Base-by-base conservation (phyloP, 225 moss, liverwort and hornwort genomes). In the Marchantia polymorpha region DNA sequence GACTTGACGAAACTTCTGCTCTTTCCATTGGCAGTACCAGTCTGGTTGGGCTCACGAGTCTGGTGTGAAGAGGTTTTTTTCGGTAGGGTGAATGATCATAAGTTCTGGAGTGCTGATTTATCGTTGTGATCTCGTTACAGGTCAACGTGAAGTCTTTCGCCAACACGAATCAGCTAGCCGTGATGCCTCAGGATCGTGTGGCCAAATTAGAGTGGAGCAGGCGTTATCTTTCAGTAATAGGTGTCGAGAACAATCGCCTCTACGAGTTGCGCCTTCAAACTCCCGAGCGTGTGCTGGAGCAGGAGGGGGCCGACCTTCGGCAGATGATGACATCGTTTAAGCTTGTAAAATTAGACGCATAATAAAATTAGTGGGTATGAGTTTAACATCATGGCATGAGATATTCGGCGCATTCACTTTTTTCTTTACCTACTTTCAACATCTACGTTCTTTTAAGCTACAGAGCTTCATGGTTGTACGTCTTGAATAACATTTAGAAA, bases 191-290 rank as follows among this genome's bases (percentile, higher is more conserved):
- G 60, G 91, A 91, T 66, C 94, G 94, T 22, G 87, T 97, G 52
- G 91, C 88, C 64, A 72, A 91, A 84, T 82, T 97, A n/a, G 97
- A 97, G 58, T 97, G 97, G 97, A 94, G 91, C 79, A 81, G 97
- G 81, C 89, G 94, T 20, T 96, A 96, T 75, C 84, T 96, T 8
- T 94, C 97, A 11, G 93, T 93, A 64, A 83, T 97, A 22, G 97
- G 96, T 27, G 97, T 97, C 26, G 97, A 94, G 83, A 97, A 97
- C 82, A 94, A 85, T 60, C 86, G 97, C 25, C 68, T 97, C 60
- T 94, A 97, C 52, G 92, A 97, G 61, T 69, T 97, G 79, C 91
- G 94, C 50, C 82, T 97, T 10, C 97, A 97, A 84, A 92, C 91
- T 6, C 97, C 97, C 77, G 97, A 97, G 51, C 90, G 80, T 29